These are phyloP conservation scores for Penicillium antarcticum DNA, from an alignment of 495 filamentous ascomycete genomes.

Conservation along the genomic window DNA sequence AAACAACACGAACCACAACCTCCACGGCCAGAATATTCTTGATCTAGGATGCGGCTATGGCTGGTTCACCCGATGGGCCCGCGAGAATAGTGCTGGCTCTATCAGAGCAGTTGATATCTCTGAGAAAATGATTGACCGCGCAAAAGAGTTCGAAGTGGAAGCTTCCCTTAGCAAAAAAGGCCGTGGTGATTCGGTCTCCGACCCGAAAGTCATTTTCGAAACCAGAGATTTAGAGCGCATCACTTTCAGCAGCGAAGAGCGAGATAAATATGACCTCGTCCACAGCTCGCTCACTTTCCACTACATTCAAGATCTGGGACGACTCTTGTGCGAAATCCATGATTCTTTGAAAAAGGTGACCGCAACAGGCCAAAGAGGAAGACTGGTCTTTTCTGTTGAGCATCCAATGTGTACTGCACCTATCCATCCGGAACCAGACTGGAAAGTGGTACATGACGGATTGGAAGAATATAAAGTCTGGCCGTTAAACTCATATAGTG, in stretches of 20 bases:
- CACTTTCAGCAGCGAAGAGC: not conserved
- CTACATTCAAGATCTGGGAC: constrained; percentile 17
- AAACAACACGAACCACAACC: too few relatives aligned
- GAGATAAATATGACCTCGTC: constrained; percentile 14
- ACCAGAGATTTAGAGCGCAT: constrained; percentile 2
- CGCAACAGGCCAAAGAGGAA: not conserved
- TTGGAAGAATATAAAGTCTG: constrained; percentile 7
- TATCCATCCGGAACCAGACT: constrained; percentile 10
- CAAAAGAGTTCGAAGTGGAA: constrained; percentile 11
- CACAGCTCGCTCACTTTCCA: constrained; percentile 23
- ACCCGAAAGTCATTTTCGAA: not conserved
- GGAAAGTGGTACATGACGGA: not conserved
- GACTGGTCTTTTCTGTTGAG: constrained; percentile 20
- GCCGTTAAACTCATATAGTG: constrained; percentile 20
- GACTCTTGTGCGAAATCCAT: constrained; percentile 11
- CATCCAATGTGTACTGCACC: constrained; percentile 22
- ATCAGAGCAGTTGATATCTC: constrained; percentile 19
- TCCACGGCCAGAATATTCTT: not conserved
- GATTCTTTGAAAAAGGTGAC: constrained; percentile 2
- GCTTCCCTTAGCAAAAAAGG: not conserved
- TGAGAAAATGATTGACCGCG: constrained; percentile 17
- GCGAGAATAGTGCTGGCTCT: constrained; percentile 7
- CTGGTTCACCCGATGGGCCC: constrained; percentile 24
- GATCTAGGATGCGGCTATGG: constrained; percentile 25
- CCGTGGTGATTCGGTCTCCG: too few relatives aligned